Percentiles rank a stretch among this genome's conserved stretches.
These are phyloP conservation scores for Huntiella abstrusa DNA, from an alignment of 2,329 filamentous ascomycete species.

Conservation along the genomic window DNA sequence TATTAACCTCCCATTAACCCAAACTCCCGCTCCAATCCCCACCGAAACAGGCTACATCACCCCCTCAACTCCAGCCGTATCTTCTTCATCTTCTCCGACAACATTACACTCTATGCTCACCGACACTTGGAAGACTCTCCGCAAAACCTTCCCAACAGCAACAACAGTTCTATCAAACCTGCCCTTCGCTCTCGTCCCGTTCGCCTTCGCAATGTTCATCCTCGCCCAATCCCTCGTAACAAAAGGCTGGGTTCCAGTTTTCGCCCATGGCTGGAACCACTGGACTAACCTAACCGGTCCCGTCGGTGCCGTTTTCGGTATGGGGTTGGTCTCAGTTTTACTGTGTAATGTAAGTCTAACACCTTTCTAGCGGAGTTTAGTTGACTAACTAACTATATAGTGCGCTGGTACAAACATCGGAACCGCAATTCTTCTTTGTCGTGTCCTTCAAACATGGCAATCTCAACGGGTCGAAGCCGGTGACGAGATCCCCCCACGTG, in stretches of 20 bases:
- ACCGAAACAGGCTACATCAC: background rate
- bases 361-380: background rate
- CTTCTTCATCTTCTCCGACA: background rate
- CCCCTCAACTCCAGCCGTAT: background rate
- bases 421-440: constrained; percentile 52
- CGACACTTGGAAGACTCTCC: constrained; percentile 35
- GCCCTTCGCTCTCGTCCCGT: constrained; percentile 49
- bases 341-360: constrained; percentile 46
- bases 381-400: constrained; percentile 20
- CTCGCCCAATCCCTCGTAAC: constrained; percentile 54
- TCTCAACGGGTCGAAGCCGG: constrained; percentile 31
- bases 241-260: constrained; percentile 56
- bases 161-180: constrained; percentile 46
- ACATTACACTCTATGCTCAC: background rate
- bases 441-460: constrained; percentile 51
- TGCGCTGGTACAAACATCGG: constrained; percentile 64
- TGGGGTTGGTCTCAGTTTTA: constrained; percentile 53
- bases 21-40: constrained; percentile 25
- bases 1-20: constrained; percentile 44
- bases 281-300: constrained; percentile 54
- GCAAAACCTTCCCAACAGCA: constrained; percentile 53
- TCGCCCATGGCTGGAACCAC: constrained; percentile 54
- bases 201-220: constrained; percentile 57
- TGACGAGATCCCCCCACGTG: constrained; percentile 38
- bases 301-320: constrained; percentile 48